Conservation (phyloP, 495 filamentous ascomycete species). For the Friedmanniomyces endolithicus region DNA sequence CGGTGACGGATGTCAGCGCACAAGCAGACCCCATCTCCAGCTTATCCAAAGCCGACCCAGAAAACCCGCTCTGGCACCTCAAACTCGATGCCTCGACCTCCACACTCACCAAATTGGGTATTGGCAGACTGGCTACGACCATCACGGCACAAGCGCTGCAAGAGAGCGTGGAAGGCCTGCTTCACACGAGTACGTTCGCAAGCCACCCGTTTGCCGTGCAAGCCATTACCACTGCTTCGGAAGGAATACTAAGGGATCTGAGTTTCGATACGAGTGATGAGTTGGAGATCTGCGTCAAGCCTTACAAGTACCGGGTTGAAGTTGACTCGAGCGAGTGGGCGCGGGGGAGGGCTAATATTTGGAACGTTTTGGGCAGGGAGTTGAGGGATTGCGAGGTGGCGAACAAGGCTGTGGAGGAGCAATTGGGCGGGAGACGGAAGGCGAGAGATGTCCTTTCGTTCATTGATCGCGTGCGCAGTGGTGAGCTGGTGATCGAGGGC, state of each 20-base stretch:
- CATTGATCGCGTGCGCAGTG: constrained; percentile 75
- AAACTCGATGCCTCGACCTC: constrained; percentile 89
- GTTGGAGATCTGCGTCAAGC: constrained; percentile 99
- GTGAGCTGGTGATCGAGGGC: constrained; percentile 71
- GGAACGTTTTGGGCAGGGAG: constrained; percentile 67
- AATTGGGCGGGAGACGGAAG: constrained; percentile 67
- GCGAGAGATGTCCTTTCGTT: constrained; percentile 81
- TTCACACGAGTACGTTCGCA: constrained; percentile 67
- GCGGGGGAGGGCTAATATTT: constrained; percentile 66
- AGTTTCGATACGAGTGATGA: constrained; percentile 95
- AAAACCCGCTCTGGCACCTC: constrained; percentile 81
- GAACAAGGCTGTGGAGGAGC: constrained; percentile 57
- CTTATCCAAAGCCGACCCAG: constrained; percentile 68
- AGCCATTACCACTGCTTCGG: constrained; percentile 79
- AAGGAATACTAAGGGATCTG: constrained; percentile 78
- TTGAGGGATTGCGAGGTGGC: constrained; percentile 70
- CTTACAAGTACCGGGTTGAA: constrained; percentile 95
- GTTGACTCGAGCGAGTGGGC: constrained; percentile 82
- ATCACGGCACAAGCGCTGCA: constrained; percentile 83
- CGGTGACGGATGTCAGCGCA: constrained; percentile 47
- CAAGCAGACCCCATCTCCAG: constrained; percentile 54
- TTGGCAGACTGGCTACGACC: constrained; percentile 81
- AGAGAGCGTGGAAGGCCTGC: constrained; percentile 64
- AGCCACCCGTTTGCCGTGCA: constrained; percentile 82
- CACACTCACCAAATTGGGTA: constrained; percentile 80